Evolutionary conservation across 2,329 filamentous ascomycete genomes (phyloP), one percentile per base, ranked within the genome.

Genomic region (Pestalotiopsis sp.): DNA sequence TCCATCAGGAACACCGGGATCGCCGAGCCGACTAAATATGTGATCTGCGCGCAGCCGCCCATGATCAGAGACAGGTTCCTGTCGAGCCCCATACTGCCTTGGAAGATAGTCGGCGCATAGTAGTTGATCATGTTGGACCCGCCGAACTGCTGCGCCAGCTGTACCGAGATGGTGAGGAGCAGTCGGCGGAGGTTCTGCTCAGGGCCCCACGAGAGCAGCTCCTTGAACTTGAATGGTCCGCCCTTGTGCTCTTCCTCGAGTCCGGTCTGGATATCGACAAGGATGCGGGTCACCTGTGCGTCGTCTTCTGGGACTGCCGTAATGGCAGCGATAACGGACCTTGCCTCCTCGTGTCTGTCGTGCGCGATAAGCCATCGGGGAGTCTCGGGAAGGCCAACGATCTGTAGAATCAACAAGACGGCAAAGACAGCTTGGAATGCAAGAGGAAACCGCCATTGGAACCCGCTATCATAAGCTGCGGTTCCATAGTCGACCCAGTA

Each of bases 1-100:
- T 84, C 82, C 75, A 83, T 79, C 7, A 81, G 73, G 62, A 80
- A 78, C 3, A 83, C 73, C 0, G 82, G 81, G 66, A 83, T 82
- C 2, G 78, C 74, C 0, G 79, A 81, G 7, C 80, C 81, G 14
- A 81, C 76, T 9, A 83, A 73, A 66, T 82, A 84, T 0, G 78
- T 80, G 61, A 77, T 76, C 25, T 78, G 78, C 38, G 77, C 80
- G 65, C 77, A 80, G 3, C 87, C 86, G 25, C 85, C 86, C 1
- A 89, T 77, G 4, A 89, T 81, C 52, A 88, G 77, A 39, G 86
- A 84, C 41, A 88, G 76, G n/a, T 86, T 81, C 1, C 83, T 80
- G 13, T 76, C 75, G 3, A 84, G 70, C 2, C 76, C 71, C 77
- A 84, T 82, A 11, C 76, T 78, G 1, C 78, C 71, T 58, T 82